A percentile compares a stretch with the other conserved stretches of the same genome.
Evolutionary conservation across 164 flowering plant species (phyloP).

Genomic region (grape (Vitis vinifera)): DNA sequence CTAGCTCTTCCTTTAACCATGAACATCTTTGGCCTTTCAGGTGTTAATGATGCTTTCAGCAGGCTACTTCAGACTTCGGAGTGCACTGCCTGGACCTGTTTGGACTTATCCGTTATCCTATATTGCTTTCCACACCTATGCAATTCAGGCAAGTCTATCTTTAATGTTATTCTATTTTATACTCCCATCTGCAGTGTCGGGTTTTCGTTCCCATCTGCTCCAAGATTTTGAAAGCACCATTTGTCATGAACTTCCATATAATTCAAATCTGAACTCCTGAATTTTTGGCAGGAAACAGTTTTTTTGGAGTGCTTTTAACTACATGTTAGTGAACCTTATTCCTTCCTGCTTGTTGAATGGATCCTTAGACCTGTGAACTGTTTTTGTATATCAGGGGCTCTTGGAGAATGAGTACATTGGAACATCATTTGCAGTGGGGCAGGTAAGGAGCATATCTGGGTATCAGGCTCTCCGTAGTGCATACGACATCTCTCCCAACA

Average conservation of each 20-base stretch:
- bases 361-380: background rate
- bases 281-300: too few species aligned
- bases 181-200: background rate
- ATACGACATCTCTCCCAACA: slow-evolving; percentile 58
- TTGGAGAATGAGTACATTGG: slow-evolving; percentile 92
- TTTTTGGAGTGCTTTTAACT: too few species aligned
- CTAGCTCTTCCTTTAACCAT: slow-evolving; percentile 1
- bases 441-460: slow-evolving; percentile 82
- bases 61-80: slow-evolving; percentile 84
- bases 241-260: too few species aligned
- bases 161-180: background rate
- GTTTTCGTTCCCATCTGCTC: background rate
- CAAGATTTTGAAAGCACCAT: background rate
- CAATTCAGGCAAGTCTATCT: slow-evolving; percentile 72
- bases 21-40: slow-evolving; percentile 40
- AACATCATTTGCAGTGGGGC: slow-evolving; percentile 85
- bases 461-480: slow-evolving; percentile 71
- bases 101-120: slow-evolving; percentile 97
- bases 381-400: slow-evolving; percentile 62
- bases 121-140: slow-evolving; percentile 87
- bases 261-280: too few species aligned
- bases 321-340: too few species aligned
- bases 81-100: slow-evolving; percentile 67
- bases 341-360: background rate
- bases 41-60: slow-evolving; percentile 94